Evolutionary conservation across 495 filamentous ascomycete genomes (phyloP).

Genomic region (Aspergillus ostianus): DNA sequence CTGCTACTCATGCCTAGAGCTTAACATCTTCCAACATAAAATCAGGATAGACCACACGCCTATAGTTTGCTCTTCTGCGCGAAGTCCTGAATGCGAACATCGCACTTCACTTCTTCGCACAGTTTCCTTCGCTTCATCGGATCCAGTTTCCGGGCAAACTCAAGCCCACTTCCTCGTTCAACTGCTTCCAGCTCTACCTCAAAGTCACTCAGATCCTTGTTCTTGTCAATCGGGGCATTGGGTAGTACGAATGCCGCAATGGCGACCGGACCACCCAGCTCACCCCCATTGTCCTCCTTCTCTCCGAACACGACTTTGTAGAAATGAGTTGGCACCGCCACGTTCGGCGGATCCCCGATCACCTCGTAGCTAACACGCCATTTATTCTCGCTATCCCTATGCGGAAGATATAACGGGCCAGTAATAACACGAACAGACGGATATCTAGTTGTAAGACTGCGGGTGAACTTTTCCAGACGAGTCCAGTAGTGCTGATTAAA

Average conservation of each 20-base stretch:
- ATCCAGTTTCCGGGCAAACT: conserved; percentile 81
- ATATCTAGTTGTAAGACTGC: conserved; percentile 72
- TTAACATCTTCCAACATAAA: too few species aligned
- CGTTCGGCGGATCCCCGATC: conserved; percentile 87
- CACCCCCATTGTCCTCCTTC: conserved; percentile 51
- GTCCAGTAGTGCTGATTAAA: conserved; percentile 99
- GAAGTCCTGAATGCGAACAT: conserved; percentile 78
- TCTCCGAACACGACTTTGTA: conserved; percentile 98
- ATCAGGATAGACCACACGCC: neutral
- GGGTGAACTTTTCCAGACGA: conserved; percentile 95
- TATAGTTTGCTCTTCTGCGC: neutral
- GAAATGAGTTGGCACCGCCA: conserved; percentile 97
- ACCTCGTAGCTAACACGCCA: conserved; percentile 96
- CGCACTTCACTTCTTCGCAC: conserved; percentile 81
- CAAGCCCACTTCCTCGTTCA: conserved; percentile 85
- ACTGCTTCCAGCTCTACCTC: conserved; percentile 91
- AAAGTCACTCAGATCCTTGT: conserved; percentile 82
- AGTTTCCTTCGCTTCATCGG: conserved; percentile 68
- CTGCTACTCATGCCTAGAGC: too few species aligned
- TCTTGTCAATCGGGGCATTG: conserved; percentile 85
- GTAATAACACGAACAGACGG: conserved; percentile 89
- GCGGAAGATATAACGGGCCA: conserved; percentile 88
- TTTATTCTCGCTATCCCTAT: conserved; percentile 79
- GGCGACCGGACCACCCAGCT: conserved; percentile 68
- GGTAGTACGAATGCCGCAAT: conserved; percentile 96